Percentiles rank a stretch among this genome's conserved stretches.
phyloP scores from a whole-genome alignment of 768 basidiomycete species.

The Pholiota molesta region DNA sequence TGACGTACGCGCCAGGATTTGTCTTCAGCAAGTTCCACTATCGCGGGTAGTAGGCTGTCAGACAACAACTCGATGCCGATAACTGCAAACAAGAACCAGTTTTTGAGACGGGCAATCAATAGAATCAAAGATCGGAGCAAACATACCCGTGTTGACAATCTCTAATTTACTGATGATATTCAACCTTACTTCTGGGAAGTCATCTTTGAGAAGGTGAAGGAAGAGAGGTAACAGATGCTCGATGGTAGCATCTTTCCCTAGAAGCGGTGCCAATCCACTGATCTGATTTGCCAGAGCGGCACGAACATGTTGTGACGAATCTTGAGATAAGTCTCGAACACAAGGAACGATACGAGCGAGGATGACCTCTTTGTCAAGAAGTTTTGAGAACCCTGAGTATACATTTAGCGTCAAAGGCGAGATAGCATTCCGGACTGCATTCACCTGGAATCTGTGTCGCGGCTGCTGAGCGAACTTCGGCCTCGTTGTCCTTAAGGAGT shows the following conservation, averaged over 20 bases:
- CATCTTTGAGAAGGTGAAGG: slow-evolving; percentile 95
- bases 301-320: slow-evolving; percentile 95
- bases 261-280: slow-evolving; percentile 91
- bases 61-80: slow-evolving; percentile 96
- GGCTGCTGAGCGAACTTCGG: slow-evolving; percentile 95
- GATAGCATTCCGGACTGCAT: slow-evolving; percentile 17
- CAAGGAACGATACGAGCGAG: slow-evolving; percentile 92
- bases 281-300: slow-evolving; percentile 96
- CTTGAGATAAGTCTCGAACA: slow-evolving; percentile 91
- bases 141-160: slow-evolving; percentile 86
- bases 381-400: slow-evolving; percentile 83
- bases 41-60: slow-evolving; percentile 94
- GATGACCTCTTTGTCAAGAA: slow-evolving; percentile 92
- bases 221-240: slow-evolving; percentile 97
- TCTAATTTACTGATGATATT: slow-evolving; percentile 99
- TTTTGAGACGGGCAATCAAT: slow-evolving; percentile 8
- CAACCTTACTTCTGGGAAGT: slow-evolving; percentile 96
- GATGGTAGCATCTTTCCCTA: slow-evolving; percentile 92
- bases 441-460: slow-evolving; percentile 96
- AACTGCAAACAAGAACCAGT: slow-evolving; percentile 49
- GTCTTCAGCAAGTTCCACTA: slow-evolving; percentile 97
- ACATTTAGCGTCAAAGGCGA: slow-evolving; percentile 8
- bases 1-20: slow-evolving; percentile 99
- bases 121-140: neutral
- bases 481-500: slow-evolving; percentile 96